Evolutionary conservation across 352 stramenopile species (phyloP), one percentile per base, ranked within the genome.

Genomic region (Phytopythium chamaehyphon): DNA sequence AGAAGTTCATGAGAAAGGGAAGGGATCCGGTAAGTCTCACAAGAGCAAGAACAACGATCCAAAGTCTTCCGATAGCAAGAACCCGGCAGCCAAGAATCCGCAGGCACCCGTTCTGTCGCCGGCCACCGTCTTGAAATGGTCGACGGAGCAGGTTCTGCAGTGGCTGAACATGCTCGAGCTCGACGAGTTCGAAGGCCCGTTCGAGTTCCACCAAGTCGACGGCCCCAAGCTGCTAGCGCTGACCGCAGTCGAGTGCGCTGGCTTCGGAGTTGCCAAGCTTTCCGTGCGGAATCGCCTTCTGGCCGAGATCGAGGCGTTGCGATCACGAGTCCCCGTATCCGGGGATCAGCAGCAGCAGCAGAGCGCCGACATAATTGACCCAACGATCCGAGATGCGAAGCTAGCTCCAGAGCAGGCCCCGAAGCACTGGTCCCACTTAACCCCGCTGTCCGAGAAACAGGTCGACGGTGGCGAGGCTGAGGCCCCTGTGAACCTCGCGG

Each of bases 201-300:
- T 93, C 38, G 83, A 93, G 59, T 93, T 82, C 23, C 81, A 93
- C 45, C 76, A 91, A 56, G 61, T 93, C n/a, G 80, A 69, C 3
- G 83, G 80, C 0, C 49, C 61, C 16, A 62, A 54, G 14, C 26
- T 93, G 6, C 54, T 93, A 0, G 50, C 47, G 1, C 58, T 90
- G 44, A 57, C 66, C n/a, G 22, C 69, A 2, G 64, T 76, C 16
- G 76, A 83, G 24, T 74, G 75, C 19, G 55, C 61, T 0, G 55
- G 73, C 21, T 71, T 90, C n/a, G 73, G 82, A 0, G 61, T 91
- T 12, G 57, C 48, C 9, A 82, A 80, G 12, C 40, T 87, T 18
- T 88, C 70, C 4, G 64, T 69, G 37, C 73, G 80, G 6, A 91
- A 93, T 59, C 49, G 53, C 0, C n/a, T 93, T 2, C 66, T 76